phyloP scores from a whole-genome alignment of 345 rosid species.

The Ceriops decandra region DNA sequence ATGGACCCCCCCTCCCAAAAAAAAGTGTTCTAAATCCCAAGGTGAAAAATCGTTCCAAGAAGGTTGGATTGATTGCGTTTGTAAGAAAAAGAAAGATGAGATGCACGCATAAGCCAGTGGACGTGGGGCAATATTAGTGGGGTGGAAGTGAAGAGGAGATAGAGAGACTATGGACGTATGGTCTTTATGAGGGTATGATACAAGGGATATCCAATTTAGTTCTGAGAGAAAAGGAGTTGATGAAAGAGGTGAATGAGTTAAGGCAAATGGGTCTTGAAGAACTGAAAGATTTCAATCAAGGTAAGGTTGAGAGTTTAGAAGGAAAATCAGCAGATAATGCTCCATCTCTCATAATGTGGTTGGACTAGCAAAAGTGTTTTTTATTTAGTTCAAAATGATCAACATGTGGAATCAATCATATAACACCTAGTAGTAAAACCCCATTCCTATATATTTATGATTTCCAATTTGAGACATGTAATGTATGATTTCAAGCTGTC shows the following conservation, averaged over 20 bases:
- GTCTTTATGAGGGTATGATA: slow-evolving; percentile 40
- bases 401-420: no score
- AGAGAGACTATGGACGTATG: slow-evolving; percentile 44
- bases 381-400: no score
- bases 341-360: no score
- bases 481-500: no score
- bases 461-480: no score
- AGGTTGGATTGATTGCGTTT: slow-evolving; percentile 10
- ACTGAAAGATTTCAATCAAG: slow-evolving; percentile 31
- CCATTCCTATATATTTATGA: no score
- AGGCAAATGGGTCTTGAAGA: slow-evolving; percentile 27
- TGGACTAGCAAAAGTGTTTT: no score
- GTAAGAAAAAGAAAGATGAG: slow-evolving; percentile 43
- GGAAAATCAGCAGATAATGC: no score
- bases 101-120: slow-evolving; percentile 49
- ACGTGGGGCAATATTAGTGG: slow-evolving; percentile 59
- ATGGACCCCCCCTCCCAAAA: not conserved
- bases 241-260: slow-evolving; percentile 21
- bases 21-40: not conserved
- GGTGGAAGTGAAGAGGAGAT: slow-evolving; percentile 56
- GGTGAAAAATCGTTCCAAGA: not conserved
- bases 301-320: slow-evolving; percentile 14
- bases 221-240: not conserved
- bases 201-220: slow-evolving; percentile 21
- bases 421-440: no score